Evolutionary conservation across 2,329 filamentous ascomycete genomes (phyloP).

Genomic region (Bipolaris oryzae): DNA sequence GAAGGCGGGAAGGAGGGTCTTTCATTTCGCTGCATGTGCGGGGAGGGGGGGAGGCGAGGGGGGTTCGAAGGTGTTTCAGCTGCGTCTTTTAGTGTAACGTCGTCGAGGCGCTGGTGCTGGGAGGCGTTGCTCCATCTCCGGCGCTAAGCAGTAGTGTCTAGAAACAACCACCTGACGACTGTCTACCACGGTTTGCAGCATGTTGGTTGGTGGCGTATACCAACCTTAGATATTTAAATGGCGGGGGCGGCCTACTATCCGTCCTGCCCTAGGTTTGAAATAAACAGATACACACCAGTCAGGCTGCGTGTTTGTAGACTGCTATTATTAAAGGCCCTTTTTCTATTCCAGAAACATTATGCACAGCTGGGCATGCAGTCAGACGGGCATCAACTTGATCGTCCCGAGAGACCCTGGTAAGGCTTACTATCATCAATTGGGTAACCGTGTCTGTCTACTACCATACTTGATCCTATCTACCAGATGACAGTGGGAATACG

Average conservation of each 20-base stretch:
- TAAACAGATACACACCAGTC: neutral
- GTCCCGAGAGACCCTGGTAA: constrained; percentile 1
- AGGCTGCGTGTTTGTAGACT: neutral
- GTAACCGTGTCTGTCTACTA: neutral
- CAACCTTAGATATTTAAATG: neutral
- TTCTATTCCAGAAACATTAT: neutral
- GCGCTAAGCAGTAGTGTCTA: constrained; percentile 13
- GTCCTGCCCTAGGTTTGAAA: neutral
- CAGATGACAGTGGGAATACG: neutral
- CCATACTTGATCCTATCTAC: neutral
- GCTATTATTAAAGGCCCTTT: constrained; percentile 1
- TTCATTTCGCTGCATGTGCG: constrained; percentile 12
- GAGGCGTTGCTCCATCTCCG: constrained; percentile 7
- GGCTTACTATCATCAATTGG: neutral
- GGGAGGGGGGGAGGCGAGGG: constrained; percentile 1
- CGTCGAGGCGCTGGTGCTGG: constrained; percentile 13
- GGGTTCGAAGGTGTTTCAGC: constrained; percentile 20
- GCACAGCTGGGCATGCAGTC: constrained; percentile 4
- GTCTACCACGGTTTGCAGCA: neutral
- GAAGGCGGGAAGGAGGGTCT: constrained; percentile 2
- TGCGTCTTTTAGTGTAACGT: constrained; percentile 10
- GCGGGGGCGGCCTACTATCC: neutral
- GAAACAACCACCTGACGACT: neutral
- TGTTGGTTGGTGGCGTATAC: neutral
- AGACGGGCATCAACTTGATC: constrained; percentile 3